Evolutionary conservation across 116 monocot species (phyloP).

Genomic region (Dioscorea cayenensis): DNA sequence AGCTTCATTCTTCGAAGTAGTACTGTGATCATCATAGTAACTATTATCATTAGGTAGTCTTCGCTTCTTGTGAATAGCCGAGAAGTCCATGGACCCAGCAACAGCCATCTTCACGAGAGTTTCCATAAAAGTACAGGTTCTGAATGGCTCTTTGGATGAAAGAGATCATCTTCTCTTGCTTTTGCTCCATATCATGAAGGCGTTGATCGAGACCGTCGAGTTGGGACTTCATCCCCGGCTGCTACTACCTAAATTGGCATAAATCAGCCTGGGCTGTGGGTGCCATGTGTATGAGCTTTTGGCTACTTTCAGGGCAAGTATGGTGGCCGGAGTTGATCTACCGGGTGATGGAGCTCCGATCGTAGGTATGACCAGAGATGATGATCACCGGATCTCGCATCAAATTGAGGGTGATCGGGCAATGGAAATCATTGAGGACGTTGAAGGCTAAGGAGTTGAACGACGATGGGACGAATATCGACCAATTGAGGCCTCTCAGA

Average conservation of each 20-base stretch:
- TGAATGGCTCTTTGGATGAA: constrained; percentile 47
- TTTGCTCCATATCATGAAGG: constrained; percentile 70
- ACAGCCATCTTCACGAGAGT: constrained; percentile 48
- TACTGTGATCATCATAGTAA: constrained; percentile 25
- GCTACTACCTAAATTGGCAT: constrained; percentile 39
- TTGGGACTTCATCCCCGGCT: constrained; percentile 41
- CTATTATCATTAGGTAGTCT: constrained; percentile 21
- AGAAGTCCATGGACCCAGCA: constrained; percentile 15
- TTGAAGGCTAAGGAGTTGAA: too few species aligned
- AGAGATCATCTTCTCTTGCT: constrained; percentile 65
- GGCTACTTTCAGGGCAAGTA: too few species aligned
- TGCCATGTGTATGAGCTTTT: too few species aligned
- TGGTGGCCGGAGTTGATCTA: too few species aligned
- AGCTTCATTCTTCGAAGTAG: constrained; percentile 20
- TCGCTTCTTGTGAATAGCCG: constrained; percentile 51
- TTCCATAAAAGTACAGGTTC: constrained; percentile 53
- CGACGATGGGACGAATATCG: too few species aligned
- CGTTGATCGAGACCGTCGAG: constrained; percentile 51
- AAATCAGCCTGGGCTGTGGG: constrained; percentile 40
- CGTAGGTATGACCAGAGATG: too few species aligned
- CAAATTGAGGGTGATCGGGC: too few species aligned
- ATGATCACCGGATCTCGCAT: too few species aligned
- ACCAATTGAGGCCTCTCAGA: too few species aligned
- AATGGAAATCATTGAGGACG: too few species aligned
- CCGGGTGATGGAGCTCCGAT: too few species aligned